These are phyloP conservation scores for Cladorrhinum samala DNA, from an alignment of 495 filamentous ascomycete genomes.

Conservation along the genomic window DNA sequence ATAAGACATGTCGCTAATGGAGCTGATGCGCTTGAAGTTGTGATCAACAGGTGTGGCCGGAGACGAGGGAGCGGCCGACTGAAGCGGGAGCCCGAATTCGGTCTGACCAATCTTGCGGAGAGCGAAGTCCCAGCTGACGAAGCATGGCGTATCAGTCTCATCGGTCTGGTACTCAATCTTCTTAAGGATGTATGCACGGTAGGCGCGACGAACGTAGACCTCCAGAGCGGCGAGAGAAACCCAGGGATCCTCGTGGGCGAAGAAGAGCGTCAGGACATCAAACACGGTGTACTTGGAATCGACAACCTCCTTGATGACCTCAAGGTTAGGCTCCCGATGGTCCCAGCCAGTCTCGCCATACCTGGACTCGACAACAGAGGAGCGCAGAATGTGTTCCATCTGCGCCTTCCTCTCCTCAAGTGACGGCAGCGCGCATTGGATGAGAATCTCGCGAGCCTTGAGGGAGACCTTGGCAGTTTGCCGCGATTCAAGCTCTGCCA, in stretches of 20 bases:
- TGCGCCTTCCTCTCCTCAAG: slow-evolving; percentile 89
- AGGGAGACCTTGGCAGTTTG: slow-evolving; percentile 90
- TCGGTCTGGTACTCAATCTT: slow-evolving; percentile 76
- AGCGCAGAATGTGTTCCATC: slow-evolving; percentile 98
- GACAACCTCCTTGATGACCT: slow-evolving; percentile 90
- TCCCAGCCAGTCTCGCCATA: slow-evolving; percentile 98
- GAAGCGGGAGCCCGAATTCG: slow-evolving; percentile 75
- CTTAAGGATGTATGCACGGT: slow-evolving; percentile 89
- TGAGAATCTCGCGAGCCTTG: slow-evolving; percentile 93
- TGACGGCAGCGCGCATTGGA: slow-evolving; percentile 93
- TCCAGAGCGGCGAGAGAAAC: slow-evolving; percentile 90
- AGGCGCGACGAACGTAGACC: slow-evolving; percentile 92
- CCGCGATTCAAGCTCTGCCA: slow-evolving; percentile 85
- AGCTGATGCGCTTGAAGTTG: slow-evolving; percentile 74
- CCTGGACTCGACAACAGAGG: slow-evolving; percentile 91
- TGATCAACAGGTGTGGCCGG: slow-evolving; percentile 72
- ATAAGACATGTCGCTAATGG: slow-evolving; percentile 95
- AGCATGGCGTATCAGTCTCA: slow-evolving; percentile 68
- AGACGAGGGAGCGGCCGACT: slow-evolving; percentile 70
- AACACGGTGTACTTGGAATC: slow-evolving; percentile 98
- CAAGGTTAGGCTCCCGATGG: slow-evolving; percentile 81
- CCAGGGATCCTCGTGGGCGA: slow-evolving; percentile 89
- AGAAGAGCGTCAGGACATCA: slow-evolving; percentile 91
- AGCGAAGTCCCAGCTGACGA: slow-evolving; percentile 91
- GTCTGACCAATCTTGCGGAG: slow-evolving; percentile 85